Conservation (phyloP, 148 eudicot genomes). For the Nepenthes gracilis region DNA sequence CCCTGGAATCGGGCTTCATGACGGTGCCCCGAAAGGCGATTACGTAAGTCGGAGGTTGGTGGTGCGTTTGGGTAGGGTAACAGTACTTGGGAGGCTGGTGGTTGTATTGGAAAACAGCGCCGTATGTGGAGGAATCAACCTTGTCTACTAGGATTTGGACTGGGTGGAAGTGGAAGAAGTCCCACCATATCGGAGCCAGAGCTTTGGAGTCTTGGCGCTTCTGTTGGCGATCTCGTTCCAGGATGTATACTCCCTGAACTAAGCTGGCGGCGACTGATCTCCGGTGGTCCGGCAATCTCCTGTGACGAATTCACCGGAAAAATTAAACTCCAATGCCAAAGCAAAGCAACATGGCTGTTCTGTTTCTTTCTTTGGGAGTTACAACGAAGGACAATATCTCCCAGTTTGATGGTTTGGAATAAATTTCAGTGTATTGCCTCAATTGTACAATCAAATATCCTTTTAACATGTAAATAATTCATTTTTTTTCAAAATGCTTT, state of each 20-base stretch:
- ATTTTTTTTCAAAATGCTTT: no score
- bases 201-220: conserved; percentile 37
- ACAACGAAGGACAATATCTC: no score
- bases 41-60: conserved; percentile 47
- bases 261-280: conserved; percentile 63
- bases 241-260: conserved; percentile 62
- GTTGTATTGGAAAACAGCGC: conserved; percentile 46
- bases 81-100: conserved; percentile 7
- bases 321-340: neutral
- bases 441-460: no score
- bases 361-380: neutral
- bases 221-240: conserved; percentile 61
- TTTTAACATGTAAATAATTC: no score
- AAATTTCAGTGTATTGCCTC: no score
- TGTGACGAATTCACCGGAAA: conserved; percentile 1
- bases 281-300: conserved; percentile 39
- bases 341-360: neutral
- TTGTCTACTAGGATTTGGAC: conserved; percentile 30
- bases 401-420: no score
- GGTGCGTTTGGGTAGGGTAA: conserved; percentile 5
- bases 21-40: conserved; percentile 74
- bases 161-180: conserved; percentile 40
- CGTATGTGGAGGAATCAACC: conserved; percentile 48
- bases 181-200: conserved; percentile 77
- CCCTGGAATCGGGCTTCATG: conserved; percentile 23